Conservation (phyloP, 1,284 basidiomycete genomes). For the Laetiporus sulphureus region DNA sequence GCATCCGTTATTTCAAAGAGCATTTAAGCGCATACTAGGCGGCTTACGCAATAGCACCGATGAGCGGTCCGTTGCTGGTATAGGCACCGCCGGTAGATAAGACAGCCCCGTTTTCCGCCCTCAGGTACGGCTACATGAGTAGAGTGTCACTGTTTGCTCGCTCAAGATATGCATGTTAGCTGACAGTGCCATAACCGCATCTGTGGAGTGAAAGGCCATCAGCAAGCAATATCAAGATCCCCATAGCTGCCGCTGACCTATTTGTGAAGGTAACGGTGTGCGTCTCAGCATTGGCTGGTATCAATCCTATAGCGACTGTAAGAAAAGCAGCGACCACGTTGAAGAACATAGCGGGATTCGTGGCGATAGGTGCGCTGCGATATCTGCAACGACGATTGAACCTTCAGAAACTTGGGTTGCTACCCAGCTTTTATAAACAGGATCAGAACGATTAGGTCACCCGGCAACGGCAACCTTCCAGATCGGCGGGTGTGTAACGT, state of each 20-base stretch:
- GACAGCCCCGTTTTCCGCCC: not conserved
- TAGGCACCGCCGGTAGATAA: constrained; percentile 2
- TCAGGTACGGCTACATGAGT: constrained; percentile 1
- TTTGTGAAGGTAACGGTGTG: constrained; percentile 2
- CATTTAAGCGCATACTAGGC: not conserved
- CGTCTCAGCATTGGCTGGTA: not conserved
- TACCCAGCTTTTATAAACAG: no score
- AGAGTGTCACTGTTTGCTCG: no score
- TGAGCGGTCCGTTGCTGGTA: not conserved
- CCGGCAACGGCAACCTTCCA: no score
- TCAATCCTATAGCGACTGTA: not conserved
- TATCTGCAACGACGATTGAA: not conserved
- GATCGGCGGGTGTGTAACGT: no score
- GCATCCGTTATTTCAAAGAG: no score
- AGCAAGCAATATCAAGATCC: not conserved
- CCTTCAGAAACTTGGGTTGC: not conserved
- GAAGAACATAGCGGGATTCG: not conserved
- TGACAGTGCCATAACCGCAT: not conserved
- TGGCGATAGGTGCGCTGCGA: no score
- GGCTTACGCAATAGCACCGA: not conserved
- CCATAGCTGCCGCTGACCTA: not conserved
- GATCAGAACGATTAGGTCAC: no score
- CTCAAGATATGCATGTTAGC: not conserved
- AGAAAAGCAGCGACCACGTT: not conserved
- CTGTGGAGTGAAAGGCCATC: not conserved